Conservation (phyloP, 495 filamentous ascomycete genomes). For the Aspergillus kassunensis region DNA sequence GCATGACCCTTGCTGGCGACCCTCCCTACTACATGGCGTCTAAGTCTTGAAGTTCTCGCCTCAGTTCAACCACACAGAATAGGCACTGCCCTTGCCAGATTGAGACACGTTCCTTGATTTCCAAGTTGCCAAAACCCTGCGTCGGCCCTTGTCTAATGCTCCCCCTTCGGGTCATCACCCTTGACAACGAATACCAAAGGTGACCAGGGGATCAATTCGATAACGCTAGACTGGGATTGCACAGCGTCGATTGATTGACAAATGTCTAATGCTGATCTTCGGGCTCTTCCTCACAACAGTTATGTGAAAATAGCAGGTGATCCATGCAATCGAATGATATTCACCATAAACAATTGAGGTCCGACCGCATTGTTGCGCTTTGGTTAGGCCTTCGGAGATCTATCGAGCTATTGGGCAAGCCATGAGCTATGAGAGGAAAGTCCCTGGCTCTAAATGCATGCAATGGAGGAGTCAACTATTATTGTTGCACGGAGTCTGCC, state of each 20-base stretch:
- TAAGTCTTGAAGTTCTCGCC: no score
- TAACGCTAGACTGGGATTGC: constrained; percentile 3
- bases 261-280: constrained; percentile 10
- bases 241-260: constrained; percentile 5
- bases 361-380: not conserved
- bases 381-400: no score
- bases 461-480: not conserved
- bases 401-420: not conserved
- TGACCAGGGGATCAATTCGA: not conserved
- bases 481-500: not conserved
- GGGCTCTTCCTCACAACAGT: not conserved
- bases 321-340: constrained; percentile 7
- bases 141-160: not conserved
- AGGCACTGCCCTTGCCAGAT: no score
- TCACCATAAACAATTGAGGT: not conserved
- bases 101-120: not conserved
- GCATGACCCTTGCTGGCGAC: constrained; percentile 7
- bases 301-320: no score
- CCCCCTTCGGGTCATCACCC: constrained; percentile 1
- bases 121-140: not conserved
- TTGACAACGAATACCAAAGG: constrained; percentile 7
- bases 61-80: no score
- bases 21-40: not conserved
- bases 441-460: no score
- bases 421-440: no score